Base-by-base conservation (phyloP, 768 basidiomycete species). In the Podaxis sp. region DNA sequence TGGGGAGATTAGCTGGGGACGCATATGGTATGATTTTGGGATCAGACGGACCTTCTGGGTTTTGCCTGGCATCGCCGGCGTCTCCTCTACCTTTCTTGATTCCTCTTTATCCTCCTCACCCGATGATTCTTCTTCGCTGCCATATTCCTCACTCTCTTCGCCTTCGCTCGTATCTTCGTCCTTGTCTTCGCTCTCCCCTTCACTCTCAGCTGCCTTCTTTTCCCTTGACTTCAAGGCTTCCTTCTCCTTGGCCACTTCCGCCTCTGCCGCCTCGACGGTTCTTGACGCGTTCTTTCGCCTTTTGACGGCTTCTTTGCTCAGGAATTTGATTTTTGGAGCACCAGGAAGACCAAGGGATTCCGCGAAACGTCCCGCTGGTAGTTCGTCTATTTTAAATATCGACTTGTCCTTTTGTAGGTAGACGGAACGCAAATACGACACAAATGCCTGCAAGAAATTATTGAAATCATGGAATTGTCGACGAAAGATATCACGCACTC, bases 361-460 rank as follows among this genome's bases (percentile, higher is more conserved):
- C 0, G 97, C 95, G 69, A 87, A 99, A 39, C 84, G 82, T 69
- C 96, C 88, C 4, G 89, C 81, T 0, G 95, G 95, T 15, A 98
- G 83, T 59, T 88, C 86, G 4, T 85, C 82, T 30, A 97, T 75
- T 69, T 93, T 93, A 82, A 99, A 99, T 65, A 96, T 86, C 0
- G 87, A 79, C 71, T 99, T 99, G 79, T 99, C 89, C 72, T 93
- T 96, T 66, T 98, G 96, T 19, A 99, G 79, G 72, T 97, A 82
- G 24, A 99, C 79, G 3, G 96, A 97, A 15, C 94, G 92, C 66
- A 98, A 79, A 73, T 99, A 99, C 13, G 96, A 96, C 8, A 99
- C 90, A 70, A 99, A 96, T 1, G 96, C 93, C 95, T 98, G 70
- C 4, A 49, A 30, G 33, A 6, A 46, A 12, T 24, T 49, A 17